Base-by-base conservation (phyloP, 2,329 filamentous ascomycete species). In the Scedosporium minutisporum region DNA sequence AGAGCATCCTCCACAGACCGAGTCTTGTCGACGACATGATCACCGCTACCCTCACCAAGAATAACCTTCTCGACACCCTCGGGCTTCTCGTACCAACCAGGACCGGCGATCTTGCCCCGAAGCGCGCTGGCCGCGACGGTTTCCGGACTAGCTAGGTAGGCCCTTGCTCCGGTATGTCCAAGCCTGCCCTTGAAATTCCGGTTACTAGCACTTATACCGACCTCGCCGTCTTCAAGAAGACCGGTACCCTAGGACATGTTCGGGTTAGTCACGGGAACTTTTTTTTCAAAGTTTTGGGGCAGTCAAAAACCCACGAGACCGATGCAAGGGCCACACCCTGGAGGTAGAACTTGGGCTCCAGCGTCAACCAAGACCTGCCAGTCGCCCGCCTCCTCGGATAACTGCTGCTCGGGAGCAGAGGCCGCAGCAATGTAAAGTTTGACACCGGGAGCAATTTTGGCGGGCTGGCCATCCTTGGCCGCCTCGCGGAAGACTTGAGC, bases 171-270 rank as follows among this genome's bases (percentile, higher is more conserved):
- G 1, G 33, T 86, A 14, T 83, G 87, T 3, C 93, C 93, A 90
- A 97, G 96, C 2, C 93, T 85, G 0, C 92, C 93, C 74, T 93
- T 93, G 80, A 93, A 97, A 74, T 96, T 96, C 10, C 93, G 82
- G 78, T 97, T 97, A 60, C 82, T 87, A 0, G 91, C 90, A 65
- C 82, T 87, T 67, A 97, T 93, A 23, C 92, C 92, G 9, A 92
- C 86, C 76, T 97, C 92, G n/a, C 90, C 91, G 1, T 84, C 82
- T 72, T 97, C 87, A 0, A 96, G 81, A 0, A 96, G 79, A 44
- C 93, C 93, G 6, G 70, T 72, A 9, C 89, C 91, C 0, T 38
- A 38, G 3, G 33, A 38, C 33, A 38, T 14, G 33, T 4, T 38
- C 33, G 10, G 10, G 33, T 38, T 38, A 38, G 33, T 12, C 10